phyloP scores from a whole-genome alignment of 2,329 filamentous ascomycete species.

The Diaporthe sp. region DNA sequence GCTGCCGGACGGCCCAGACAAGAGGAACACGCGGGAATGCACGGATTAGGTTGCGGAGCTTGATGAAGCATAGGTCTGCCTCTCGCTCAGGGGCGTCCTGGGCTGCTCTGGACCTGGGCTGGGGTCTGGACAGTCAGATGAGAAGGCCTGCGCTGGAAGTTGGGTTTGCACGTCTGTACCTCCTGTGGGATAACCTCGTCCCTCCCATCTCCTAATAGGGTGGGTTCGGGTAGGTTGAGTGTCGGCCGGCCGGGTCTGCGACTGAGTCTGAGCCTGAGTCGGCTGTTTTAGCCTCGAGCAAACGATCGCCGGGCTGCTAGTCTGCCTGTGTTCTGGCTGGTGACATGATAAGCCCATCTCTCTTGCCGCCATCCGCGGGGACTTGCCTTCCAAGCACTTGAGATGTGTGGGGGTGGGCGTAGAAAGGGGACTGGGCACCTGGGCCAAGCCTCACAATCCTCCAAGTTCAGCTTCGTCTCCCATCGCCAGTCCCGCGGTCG shows the following conservation, averaged over 20 bases:
- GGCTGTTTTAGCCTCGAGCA: slow-evolving; percentile 25
- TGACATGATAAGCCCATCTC: slow-evolving; percentile 24
- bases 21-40: slow-evolving; percentile 21
- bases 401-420: slow-evolving; percentile 3
- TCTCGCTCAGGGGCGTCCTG: not conserved
- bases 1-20: slow-evolving; percentile 18
- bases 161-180: no score
- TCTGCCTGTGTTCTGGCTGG: slow-evolving; percentile 12
- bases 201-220: no score
- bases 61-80: slow-evolving; percentile 1
- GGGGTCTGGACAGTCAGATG: slow-evolving; percentile 1
- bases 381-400: not conserved
- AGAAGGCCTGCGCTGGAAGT: not conserved
- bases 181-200: no score
- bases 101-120: not conserved
- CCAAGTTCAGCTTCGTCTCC: slow-evolving; percentile 4
- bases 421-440: not conserved
- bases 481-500: not conserved
- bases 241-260: slow-evolving; percentile 27
- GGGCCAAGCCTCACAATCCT: not conserved
- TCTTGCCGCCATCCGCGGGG: slow-evolving; percentile 28
- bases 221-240: slow-evolving; percentile 22
- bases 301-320: slow-evolving; percentile 25
- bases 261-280: slow-evolving; percentile 24
- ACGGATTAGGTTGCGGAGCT: not conserved